Base-by-base conservation (phyloP, 2,329 filamentous ascomycete genomes). In the Aureobasidium namibiae region DNA sequence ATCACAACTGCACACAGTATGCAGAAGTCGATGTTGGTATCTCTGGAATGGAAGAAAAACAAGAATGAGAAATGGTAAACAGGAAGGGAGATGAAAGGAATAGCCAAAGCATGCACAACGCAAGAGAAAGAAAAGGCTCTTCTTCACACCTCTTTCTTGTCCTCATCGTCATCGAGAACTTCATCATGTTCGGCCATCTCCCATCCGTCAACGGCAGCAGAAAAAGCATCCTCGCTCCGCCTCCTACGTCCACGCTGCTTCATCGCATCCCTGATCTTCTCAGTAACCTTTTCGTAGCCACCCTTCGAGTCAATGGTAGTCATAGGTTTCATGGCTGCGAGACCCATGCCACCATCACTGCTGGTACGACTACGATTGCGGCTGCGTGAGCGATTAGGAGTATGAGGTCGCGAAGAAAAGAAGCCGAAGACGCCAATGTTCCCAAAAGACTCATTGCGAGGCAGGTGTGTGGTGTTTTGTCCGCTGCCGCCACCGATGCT, bases 371-470 rank as follows among this genome's bases (percentile, higher is more conserved):
- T 89, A 71, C 87, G 84, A 66, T 84, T 89, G 53, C 87, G 81
- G 66, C 85, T 89, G 26, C 88, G 80, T 64, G 82, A 86, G 60
- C 85, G 82, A 54, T 82, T 86, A n/a, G 90, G 85, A 54, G 89
- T 95, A n/a, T 87, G 82, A 4, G 92, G 91, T 31, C 89, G 82
- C 16, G 90, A 94, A 2, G 92, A 90, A 75, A 97, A 99, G 74
- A 99, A 87, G 62, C 88, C 89, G 65, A 96, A 87, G 50, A 83
- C 85, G 13, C 89, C 88, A 63, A 97, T 87, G 72, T 97, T 92
- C 73, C 87, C 87, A 76, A 96, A 96, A 0, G 89, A 94, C 74
- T 97, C 94, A 76, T 96, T 96, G 61, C 89, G 86, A 9, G 92
- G 92, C 1, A 85, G 64, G 82, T 86, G 74, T 70, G 80, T 73